Evolutionary conservation across 228 moss, liverwort and hornwort species (phyloP).

Genomic region (Sphagnum magellanicum): DNA sequence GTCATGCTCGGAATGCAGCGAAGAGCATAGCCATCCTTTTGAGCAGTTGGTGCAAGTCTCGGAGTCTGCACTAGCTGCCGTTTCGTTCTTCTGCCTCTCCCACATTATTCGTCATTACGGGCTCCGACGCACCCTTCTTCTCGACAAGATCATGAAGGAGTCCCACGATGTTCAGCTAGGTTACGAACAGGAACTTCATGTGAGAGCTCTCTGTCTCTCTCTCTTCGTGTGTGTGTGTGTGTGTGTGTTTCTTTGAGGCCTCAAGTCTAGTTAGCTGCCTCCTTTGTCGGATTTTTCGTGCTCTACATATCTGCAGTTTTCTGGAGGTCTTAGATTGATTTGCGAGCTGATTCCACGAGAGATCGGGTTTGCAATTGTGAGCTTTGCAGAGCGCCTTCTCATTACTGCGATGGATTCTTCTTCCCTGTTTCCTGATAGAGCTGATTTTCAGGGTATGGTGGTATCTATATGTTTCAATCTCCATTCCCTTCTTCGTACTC

Average conservation of each 20-base stretch:
- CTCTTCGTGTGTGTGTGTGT: too few species aligned
- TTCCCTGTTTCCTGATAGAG: constrained; percentile 51
- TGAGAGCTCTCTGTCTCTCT: constrained; percentile 12
- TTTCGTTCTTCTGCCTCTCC: constrained; percentile 70
- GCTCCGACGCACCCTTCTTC: constrained; percentile 57
- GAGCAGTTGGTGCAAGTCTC: constrained; percentile 62
- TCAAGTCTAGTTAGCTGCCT: background rate
- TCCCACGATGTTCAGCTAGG: constrained; percentile 48
- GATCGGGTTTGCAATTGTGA: too few species aligned
- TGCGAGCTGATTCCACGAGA: too few species aligned
- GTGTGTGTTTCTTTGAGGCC: background rate
- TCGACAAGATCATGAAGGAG: constrained; percentile 77
- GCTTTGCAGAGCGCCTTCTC: constrained; percentile 40
- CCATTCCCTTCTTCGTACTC: constrained; percentile 24
- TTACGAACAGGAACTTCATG: constrained; percentile 61
- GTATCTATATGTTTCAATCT: constrained; percentile 50
- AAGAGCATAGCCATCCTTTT: constrained; percentile 63
- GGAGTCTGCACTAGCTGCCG: constrained; percentile 67
- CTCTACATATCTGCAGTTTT: background rate
- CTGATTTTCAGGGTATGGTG: constrained; percentile 64
- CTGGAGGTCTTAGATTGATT: too few species aligned
- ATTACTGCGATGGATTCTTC: constrained; percentile 48
- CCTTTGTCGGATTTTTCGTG: background rate
- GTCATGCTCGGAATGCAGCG: constrained; percentile 56
- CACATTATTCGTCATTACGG: constrained; percentile 59